These are phyloP conservation scores for Boechera stricta DNA, from an alignment of 345 rosid species.

Conservation along the genomic window DNA sequence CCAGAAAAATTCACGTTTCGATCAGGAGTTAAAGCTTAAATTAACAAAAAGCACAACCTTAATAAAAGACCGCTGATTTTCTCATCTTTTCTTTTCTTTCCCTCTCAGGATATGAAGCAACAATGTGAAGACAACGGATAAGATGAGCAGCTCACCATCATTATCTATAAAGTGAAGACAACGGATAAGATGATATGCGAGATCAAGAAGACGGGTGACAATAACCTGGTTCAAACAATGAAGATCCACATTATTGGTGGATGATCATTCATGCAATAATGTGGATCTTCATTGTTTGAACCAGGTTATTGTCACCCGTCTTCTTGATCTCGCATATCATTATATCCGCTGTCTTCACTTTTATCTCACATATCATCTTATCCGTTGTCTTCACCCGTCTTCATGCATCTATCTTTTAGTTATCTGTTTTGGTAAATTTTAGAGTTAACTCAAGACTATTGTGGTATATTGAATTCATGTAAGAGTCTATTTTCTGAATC, in stretches of 20 bases:
- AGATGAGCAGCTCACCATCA: no score
- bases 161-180: not conserved
- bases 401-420: not conserved
- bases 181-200: slow-evolving; percentile 30
- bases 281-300: no score
- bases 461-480: not conserved
- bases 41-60: not conserved
- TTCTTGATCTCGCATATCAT: no score
- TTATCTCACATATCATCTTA: no score
- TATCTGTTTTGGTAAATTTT: not conserved
- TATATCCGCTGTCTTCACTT: no score
- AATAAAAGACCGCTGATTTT: not conserved
- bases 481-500: no score
- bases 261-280: not conserved
- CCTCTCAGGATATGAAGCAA: slow-evolving; percentile 91
- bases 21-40: no score
- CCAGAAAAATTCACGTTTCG: no score
- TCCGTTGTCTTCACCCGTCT: no score
- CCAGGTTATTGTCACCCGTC: no score
- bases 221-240: slow-evolving; percentile 33
- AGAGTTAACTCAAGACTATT: not conserved
- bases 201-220: slow-evolving; percentile 4
- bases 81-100: not conserved
- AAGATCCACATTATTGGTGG: slow-evolving; percentile 23
- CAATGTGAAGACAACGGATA: slow-evolving; percentile 69